phyloP scores from a whole-genome alignment of 1,139 yeast genomes.

The Suhomyces bolitotheri region DNA sequence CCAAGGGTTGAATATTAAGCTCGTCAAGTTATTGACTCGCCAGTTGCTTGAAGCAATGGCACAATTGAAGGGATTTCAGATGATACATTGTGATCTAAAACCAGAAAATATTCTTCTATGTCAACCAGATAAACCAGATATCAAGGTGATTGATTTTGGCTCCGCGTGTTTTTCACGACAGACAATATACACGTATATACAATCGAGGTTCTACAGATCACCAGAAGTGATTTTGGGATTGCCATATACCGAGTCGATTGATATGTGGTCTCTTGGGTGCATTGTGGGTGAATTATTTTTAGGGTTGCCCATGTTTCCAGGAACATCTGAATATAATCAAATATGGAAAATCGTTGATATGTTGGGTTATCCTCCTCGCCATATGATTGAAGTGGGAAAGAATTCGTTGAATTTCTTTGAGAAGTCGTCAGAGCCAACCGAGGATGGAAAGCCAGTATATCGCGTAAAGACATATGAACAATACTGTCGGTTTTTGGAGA shows the following conservation, averaged over 20 bases:
- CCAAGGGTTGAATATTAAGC: conserved; percentile 80
- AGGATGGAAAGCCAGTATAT: conserved; percentile 33
- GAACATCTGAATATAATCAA: conserved; percentile 91
- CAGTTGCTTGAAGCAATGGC: conserved; percentile 82
- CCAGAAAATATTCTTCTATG: conserved; percentile 91
- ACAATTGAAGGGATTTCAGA: conserved; percentile 75
- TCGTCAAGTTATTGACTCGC: conserved; percentile 74
- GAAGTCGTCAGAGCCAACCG: conserved; percentile 31
- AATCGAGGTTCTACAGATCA: conserved; percentile 90
- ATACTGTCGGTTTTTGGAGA: conserved; percentile 36
- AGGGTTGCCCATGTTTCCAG: conserved; percentile 95
- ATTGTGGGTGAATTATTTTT: conserved; percentile 90
- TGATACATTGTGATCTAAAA: conserved; percentile 94
- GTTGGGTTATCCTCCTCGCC: conserved; percentile 85
- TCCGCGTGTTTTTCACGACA: conserved; percentile 92
- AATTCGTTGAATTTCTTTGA: conserved; percentile 72
- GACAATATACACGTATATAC: conserved; percentile 90
- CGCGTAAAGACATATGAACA: conserved; percentile 37
- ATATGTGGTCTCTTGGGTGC: conserved; percentile 98
- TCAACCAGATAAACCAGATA: conserved; percentile 80
- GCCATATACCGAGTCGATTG: conserved; percentile 89
- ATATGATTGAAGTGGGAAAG: conserved; percentile 97
- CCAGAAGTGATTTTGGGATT: conserved; percentile 94
- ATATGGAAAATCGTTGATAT: conserved; percentile 78
- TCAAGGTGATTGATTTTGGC: conserved; percentile 95